Base-by-base conservation (phyloP, 1,284 basidiomycete genomes). In the Ustilago esculenta region DNA sequence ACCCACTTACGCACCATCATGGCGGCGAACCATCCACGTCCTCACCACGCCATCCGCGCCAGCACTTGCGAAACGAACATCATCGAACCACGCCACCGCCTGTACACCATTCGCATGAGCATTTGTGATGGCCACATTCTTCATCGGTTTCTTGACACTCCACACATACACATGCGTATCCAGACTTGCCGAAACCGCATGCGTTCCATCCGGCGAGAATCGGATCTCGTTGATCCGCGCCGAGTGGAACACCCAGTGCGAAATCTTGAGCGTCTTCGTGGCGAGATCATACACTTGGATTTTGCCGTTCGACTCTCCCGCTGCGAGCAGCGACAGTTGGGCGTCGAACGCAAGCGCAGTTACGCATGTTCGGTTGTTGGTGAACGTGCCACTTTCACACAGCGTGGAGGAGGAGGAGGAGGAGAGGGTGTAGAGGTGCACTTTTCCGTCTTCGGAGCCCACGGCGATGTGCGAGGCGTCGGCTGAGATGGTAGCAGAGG, bases 131-230 rank as follows among this genome's bases (percentile, higher is more conserved):
- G 89, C 86, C 36, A 94, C 88, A 73, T 91, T 92, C 83, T 88
- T 89, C 82, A 88, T 84, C 11, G 90, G 89, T 73, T 90, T 89
- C 55, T 86, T 85, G 33, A 92, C 88, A 72, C 89, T 89, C 89
- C 92, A 98, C 34, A 98, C 84, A 80, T 93, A 96, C 8, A 96
- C 88, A 76, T 92, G 88, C 24, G 94, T 95, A 81, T 98, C 95
- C 25, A 69, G 33, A 18, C 54, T 48, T 24, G 66, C 66, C 37
- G 59, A 66, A 3, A 89, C 92, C 59, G 91, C 88, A 73, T 93
- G 87, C 73, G 85, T 85, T 4, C 88, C 88, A 74, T 91, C 88
- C 1, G 87, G 81, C 3, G 90, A 90, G 88, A 90, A 98, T 1
- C 87, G 84, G 14, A 98, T 86, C 15, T 90, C 87, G 72, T 90